phyloP scores from a whole-genome alignment of 805 yeast species.

The Wickerhamomyces pijperi region DNA sequence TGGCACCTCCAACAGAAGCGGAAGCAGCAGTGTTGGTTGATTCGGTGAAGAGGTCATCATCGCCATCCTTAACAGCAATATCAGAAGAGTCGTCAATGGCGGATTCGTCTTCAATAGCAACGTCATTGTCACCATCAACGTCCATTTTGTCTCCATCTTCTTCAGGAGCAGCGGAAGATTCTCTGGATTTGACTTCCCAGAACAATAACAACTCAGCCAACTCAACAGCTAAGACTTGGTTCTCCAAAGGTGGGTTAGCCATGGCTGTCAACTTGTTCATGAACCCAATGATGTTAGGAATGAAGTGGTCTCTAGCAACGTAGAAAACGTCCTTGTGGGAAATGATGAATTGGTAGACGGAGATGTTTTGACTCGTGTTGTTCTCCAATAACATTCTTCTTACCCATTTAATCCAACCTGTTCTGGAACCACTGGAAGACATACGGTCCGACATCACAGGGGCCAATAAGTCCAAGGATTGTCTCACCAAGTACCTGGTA shows the following conservation, averaged over 20 bases:
- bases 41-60: constrained; percentile 11
- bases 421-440: constrained; percentile 34
- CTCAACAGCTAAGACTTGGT: constrained; percentile 79
- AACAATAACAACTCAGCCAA: constrained; percentile 72
- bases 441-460: constrained; percentile 72
- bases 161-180: constrained; percentile 4
- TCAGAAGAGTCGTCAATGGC: constrained; percentile 23
- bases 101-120: not conserved
- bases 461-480: constrained; percentile 79
- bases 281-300: constrained; percentile 80
- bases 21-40: constrained; percentile 9
- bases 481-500: constrained; percentile 70
- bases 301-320: constrained; percentile 78
- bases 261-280: constrained; percentile 81
- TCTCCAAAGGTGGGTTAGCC: constrained; percentile 69
- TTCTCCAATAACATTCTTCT: constrained; percentile 86
- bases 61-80: constrained; percentile 17
- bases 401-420: constrained; percentile 88
- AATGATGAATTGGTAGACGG: constrained; percentile 81
- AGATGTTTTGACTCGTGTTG: constrained; percentile 74
- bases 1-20: too few species aligned
- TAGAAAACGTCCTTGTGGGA: constrained; percentile 78
- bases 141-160: constrained; percentile 1
- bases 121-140: constrained; percentile 3
- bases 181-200: constrained; percentile 62